Conservation (phyloP, 2,329 filamentous ascomycete species). For the Fonsecaea pedrosoi region DNA sequence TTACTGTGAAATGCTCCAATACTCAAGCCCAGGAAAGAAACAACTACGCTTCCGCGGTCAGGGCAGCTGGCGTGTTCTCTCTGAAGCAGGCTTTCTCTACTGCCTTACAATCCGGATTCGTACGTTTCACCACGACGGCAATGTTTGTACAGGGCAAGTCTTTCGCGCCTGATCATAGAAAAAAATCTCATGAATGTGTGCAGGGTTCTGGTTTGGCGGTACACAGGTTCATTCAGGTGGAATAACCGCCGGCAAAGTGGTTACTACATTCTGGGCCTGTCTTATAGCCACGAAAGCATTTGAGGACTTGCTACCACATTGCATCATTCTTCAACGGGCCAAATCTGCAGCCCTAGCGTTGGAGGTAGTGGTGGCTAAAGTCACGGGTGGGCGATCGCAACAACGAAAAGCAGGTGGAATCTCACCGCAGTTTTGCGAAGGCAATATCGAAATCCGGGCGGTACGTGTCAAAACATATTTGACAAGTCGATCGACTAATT, state of each 20-base stretch:
- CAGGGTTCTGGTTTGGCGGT: constrained; percentile 85
- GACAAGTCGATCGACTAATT: constrained; percentile 24
- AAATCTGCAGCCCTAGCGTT: constrained; percentile 74
- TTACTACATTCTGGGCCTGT: constrained; percentile 86
- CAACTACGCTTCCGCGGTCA: constrained; percentile 67
- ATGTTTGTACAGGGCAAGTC: constrained; percentile 72
- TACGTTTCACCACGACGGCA: constrained; percentile 74
- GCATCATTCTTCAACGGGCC: constrained; percentile 79
- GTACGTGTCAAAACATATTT: constrained; percentile 55
- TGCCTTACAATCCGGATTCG: constrained; percentile 73
- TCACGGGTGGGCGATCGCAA: constrained; percentile 39
- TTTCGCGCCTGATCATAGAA: constrained; percentile 1
- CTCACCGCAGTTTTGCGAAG: constrained; percentile 59
- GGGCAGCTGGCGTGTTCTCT: constrained; percentile 67
- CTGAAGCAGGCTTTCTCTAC: constrained; percentile 71
- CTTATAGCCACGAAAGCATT: constrained; percentile 77
- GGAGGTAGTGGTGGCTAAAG: constrained; percentile 52
- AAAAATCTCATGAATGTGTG: constrained; percentile 4
- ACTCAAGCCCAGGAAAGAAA: constrained; percentile 72
- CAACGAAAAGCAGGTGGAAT: constrained; percentile 41
- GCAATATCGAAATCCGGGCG: constrained; percentile 72
- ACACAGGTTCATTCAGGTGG: constrained; percentile 68
- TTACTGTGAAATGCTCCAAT: constrained; percentile 86
- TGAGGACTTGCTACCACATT: constrained; percentile 75
- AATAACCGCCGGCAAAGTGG: constrained; percentile 68